Percentiles rank a stretch among this genome's conserved stretches.
phyloP scores from a whole-genome alignment of 306 rosid species.

The Begonia fuchsioides region DNA sequence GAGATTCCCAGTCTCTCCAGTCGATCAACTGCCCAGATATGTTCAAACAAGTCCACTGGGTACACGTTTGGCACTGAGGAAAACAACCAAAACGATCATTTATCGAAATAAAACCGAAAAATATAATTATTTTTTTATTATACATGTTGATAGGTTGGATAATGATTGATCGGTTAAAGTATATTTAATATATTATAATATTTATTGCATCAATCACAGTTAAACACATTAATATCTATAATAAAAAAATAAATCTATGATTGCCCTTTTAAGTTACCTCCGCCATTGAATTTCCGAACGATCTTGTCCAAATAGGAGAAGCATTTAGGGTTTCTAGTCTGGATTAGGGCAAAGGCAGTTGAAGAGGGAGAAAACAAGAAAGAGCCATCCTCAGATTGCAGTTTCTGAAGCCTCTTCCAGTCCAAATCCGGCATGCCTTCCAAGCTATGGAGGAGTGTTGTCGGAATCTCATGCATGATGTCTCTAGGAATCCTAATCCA shows the following conservation, averaged over 20 bases:
- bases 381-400: slow-evolving; percentile 80
- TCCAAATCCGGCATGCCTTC: slow-evolving; percentile 78
- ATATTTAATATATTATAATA: too few species aligned
- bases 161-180: too few species aligned
- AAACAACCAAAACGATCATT: too few species aligned
- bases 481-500: slow-evolving; percentile 65
- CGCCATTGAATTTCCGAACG: slow-evolving; percentile 60
- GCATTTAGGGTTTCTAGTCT: slow-evolving; percentile 55
- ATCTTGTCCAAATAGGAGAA: slow-evolving; percentile 40
- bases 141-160: too few species aligned
- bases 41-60: slow-evolving; percentile 86
- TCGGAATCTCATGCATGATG: slow-evolving; percentile 74
- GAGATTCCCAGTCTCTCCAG: slow-evolving; percentile 78
- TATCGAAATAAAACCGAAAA: too few species aligned
- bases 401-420: slow-evolving; percentile 73
- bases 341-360: slow-evolving; percentile 80
- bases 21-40: slow-evolving; percentile 74
- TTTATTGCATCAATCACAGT: too few species aligned
- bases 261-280: too few species aligned
- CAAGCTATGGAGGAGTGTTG: slow-evolving; percentile 83
- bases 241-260: too few species aligned
- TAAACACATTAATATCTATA: too few species aligned
- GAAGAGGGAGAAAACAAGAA: slow-evolving; percentile 88
- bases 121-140: too few species aligned
- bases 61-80: slow-evolving; percentile 61